These are phyloP conservation scores for Penicillium egyptiacum DNA, from an alignment of 495 filamentous ascomycete genomes.

Conservation along the genomic window DNA sequence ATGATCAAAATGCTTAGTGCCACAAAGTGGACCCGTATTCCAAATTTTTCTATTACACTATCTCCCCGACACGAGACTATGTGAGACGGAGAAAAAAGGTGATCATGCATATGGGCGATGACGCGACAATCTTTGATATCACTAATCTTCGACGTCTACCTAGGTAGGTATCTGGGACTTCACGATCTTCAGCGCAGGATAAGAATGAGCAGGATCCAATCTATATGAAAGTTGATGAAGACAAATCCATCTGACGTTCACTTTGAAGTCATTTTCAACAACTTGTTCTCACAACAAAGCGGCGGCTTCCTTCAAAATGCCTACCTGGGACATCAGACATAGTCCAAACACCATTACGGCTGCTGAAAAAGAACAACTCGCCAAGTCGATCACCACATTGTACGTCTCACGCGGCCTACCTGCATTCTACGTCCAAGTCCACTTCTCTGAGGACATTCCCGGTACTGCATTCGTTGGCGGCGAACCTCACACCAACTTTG, in stretches of 20 bases:
- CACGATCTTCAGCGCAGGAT: not conserved
- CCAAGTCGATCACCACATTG: slow-evolving; percentile 17
- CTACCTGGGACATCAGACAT: not conserved
- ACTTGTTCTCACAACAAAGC: not conserved
- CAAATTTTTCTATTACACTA: slow-evolving; percentile 9
- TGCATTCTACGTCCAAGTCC: slow-evolving; percentile 24
- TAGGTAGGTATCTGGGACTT: no score
- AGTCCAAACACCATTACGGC: not conserved
- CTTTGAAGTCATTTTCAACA: not conserved
- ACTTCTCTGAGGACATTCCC: slow-evolving; percentile 9
- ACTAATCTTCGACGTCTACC: not conserved
- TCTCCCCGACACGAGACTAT: slow-evolving; percentile 3
- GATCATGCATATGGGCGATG: not conserved
- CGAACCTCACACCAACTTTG: slow-evolving; percentile 6
- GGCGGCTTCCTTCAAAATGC: not conserved
- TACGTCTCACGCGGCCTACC: slow-evolving; percentile 26
- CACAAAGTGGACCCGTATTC: not conserved
- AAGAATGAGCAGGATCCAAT: not conserved
- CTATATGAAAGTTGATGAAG: not conserved
- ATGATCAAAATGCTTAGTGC: not conserved
- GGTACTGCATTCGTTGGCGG: not conserved
- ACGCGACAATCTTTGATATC: not conserved
- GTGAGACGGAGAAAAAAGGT: not conserved
- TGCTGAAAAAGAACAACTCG: slow-evolving; percentile 19
- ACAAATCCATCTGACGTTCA: not conserved